phyloP scores from a whole-genome alignment of 2,329 filamentous ascomycete genomes.

The Aspergillus candidus region DNA sequence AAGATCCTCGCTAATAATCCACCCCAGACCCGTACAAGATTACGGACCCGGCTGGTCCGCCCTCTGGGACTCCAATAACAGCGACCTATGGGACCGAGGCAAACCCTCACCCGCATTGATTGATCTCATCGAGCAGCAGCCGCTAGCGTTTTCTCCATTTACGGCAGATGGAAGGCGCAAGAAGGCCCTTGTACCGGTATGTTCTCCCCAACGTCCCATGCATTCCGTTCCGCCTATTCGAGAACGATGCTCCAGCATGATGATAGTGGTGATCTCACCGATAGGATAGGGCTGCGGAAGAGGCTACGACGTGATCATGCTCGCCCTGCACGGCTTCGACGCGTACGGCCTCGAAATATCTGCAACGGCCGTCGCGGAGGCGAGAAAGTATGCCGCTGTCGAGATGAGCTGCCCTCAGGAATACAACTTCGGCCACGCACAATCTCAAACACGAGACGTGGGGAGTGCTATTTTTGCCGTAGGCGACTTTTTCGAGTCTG shows the following conservation, averaged over 20 bases:
- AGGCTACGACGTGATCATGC: conserved; percentile 29
- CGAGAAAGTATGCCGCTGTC: conserved; percentile 13
- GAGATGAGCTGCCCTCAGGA: conserved; percentile 14
- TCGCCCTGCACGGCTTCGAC: conserved; percentile 29
- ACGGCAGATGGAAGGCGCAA: conserved; percentile 15
- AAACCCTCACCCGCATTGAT: conserved; percentile 25
- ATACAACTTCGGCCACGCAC: conserved; percentile 14
- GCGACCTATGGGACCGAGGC: conserved; percentile 27
- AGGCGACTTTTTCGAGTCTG: too few relatives aligned
- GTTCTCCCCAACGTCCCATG: not conserved
- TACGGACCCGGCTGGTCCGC: conserved; percentile 9
- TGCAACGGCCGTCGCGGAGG: conserved; percentile 16
- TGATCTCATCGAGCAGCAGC: conserved; percentile 21
- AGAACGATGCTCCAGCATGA: too few relatives aligned
- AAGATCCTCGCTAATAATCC: too few relatives aligned
- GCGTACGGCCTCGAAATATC: conserved; percentile 27
- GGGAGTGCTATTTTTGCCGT: too few relatives aligned
- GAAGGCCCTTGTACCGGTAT: conserved; percentile 26
- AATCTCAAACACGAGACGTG: too few relatives aligned
- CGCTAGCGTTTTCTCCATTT: conserved; percentile 12
- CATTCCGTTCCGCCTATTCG: too few relatives aligned
- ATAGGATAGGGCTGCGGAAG: conserved; percentile 25
- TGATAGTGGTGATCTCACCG: not conserved
- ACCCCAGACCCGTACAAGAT: too few relatives aligned
- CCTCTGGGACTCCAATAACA: conserved; percentile 21